phyloP scores from a whole-genome alignment of 1,139 yeast species.

The Wickerhamomyces sp. region DNA sequence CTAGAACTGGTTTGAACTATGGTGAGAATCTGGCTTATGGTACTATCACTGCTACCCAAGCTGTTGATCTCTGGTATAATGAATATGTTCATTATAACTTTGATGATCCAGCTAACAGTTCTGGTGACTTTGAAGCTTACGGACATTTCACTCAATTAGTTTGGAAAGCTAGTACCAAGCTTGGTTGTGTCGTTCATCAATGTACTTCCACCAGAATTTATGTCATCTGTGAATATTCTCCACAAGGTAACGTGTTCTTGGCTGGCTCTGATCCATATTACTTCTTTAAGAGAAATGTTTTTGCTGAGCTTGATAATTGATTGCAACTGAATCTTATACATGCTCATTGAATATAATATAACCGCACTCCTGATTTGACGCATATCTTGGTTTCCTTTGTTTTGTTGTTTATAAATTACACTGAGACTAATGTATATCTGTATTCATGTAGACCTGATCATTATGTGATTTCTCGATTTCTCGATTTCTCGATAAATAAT shows the following conservation, averaged over 20 bases:
- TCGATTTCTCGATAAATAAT: too few relatives aligned
- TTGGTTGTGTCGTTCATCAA: conserved; percentile 48
- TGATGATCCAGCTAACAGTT: conserved; percentile 38
- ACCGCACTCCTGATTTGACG: too few relatives aligned
- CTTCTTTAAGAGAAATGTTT: conserved; percentile 50
- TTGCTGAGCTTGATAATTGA: conserved; percentile 29
- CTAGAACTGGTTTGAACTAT: conserved; percentile 39
- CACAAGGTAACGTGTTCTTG: conserved; percentile 56
- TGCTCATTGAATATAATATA: too few relatives aligned
- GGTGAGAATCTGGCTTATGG: conserved; percentile 65
- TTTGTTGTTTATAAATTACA: too few relatives aligned
- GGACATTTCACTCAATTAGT: conserved; percentile 63
- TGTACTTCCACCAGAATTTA: conserved; percentile 44
- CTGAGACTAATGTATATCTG: too few relatives aligned
- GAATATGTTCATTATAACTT: conserved; percentile 53
- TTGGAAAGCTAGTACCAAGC: conserved; percentile 52
- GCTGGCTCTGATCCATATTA: conserved; percentile 26
- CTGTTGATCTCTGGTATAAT: conserved; percentile 63
- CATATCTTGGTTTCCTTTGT: too few relatives aligned
- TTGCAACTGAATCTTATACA: too few relatives aligned
- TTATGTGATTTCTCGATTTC: too few relatives aligned
- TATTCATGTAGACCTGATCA: too few relatives aligned
- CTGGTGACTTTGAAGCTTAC: conserved; percentile 7
- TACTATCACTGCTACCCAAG: conserved; percentile 42
- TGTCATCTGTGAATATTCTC: conserved; percentile 63